These are phyloP conservation scores for Nicotiana noctiflora DNA, from an alignment of 257 asterid genomes.

Conservation along the genomic window DNA sequence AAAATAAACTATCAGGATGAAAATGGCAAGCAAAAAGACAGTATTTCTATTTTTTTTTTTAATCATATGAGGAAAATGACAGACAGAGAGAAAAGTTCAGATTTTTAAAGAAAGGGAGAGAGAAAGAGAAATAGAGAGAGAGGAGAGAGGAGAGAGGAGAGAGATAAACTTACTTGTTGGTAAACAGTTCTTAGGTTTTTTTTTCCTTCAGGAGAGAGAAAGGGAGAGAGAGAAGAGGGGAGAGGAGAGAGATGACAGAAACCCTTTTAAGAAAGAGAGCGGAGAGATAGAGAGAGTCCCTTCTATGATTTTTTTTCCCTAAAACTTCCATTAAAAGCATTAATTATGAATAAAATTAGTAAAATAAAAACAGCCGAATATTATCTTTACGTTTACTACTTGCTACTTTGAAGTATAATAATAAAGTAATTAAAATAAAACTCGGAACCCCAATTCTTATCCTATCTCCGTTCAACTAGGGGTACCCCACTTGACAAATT, in stretches of 20 bases:
- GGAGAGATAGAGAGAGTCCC: slow-evolving; percentile 22
- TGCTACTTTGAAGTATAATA: not conserved
- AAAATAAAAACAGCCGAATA: not conserved
- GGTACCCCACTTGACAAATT: not conserved
- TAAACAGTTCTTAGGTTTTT: slow-evolving; percentile 77
- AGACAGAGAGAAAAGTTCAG: slow-evolving; percentile 17
- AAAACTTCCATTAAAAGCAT: not conserved
- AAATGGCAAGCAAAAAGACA: slow-evolving; percentile 4
- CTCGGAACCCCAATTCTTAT: not conserved
- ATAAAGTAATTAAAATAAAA: not conserved
- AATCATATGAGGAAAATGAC: slow-evolving; percentile 26
- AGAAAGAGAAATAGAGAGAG: slow-evolving; percentile 24
- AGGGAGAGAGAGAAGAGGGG: slow-evolving; percentile 24
- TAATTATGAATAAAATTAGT: not conserved
- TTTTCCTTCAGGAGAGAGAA: slow-evolving; percentile 54
- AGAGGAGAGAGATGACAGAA: slow-evolving; percentile 33
- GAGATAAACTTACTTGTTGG: slow-evolving; percentile 74
- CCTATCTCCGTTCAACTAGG: not conserved
- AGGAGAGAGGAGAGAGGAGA: slow-evolving; percentile 30
- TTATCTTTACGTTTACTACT: slow-evolving; percentile 5
- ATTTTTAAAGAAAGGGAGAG: slow-evolving; percentile 21
- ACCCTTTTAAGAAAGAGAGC: slow-evolving; percentile 3
- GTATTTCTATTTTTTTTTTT: slow-evolving; percentile 11
- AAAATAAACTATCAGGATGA: slow-evolving; percentile 10
- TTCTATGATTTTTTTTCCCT: not conserved